Conservation (phyloP, 495 filamentous ascomycete species). For the Neurospora sp. region DNA sequence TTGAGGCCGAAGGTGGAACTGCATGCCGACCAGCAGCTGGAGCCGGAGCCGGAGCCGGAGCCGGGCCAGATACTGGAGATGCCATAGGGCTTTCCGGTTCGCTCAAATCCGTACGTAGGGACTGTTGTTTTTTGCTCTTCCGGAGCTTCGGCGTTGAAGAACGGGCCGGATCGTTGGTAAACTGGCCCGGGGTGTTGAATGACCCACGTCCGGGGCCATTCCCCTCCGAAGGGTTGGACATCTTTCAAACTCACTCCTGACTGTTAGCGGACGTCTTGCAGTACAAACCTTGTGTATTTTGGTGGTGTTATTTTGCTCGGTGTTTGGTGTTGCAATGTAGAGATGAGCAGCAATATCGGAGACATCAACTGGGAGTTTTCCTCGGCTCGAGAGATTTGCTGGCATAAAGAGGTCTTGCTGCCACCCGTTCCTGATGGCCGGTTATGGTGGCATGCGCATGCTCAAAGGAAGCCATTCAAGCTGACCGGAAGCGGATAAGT, state of each 20-base stretch:
- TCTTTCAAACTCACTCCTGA: not conserved
- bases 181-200: not conserved
- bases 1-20: not conserved
- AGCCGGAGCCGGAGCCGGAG: not conserved
- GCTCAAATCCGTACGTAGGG: not conserved
- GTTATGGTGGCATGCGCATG: not conserved
- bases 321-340: not conserved
- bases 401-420: not conserved
- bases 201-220: not conserved
- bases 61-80: not conserved
- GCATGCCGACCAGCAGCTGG: not conserved
- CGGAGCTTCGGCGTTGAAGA: not conserved
- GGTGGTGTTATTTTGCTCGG: not conserved
- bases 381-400: not conserved
- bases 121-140: not conserved
- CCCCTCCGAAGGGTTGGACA: not conserved
- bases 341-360: not conserved
- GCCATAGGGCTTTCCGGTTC: not conserved
- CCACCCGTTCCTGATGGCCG: not conserved
- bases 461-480: not conserved
- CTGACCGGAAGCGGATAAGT: not conserved
- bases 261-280: not conserved
- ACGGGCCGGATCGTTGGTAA: not conserved
- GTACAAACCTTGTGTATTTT: not conserved
- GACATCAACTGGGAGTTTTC: not conserved